Percentiles rank a stretch among this genome's conserved stretches.
Conservation (phyloP, 2,329 filamentous ascomycete genomes). For the Colletotrichum scovillei region DNA sequence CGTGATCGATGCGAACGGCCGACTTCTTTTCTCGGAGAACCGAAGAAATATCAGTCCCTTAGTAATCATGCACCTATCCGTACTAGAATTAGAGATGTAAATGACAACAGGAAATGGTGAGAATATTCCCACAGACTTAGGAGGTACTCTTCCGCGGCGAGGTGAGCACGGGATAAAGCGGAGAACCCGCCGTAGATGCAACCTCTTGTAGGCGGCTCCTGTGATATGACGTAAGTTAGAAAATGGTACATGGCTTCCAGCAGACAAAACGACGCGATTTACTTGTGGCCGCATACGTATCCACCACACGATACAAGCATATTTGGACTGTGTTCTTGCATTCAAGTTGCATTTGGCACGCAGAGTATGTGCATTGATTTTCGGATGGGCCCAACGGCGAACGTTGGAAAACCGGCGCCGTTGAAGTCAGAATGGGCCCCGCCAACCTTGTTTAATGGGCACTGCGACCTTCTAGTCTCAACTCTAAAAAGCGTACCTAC, state of each 20-base stretch:
- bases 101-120: no score
- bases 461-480: background rate
- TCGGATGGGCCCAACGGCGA: background rate
- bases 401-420: background rate
- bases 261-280: background rate
- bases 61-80: no score
- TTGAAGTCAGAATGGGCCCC: background rate
- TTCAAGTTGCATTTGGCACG: background rate
- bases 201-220: background rate
- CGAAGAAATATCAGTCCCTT: background rate
- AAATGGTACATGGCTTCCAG: background rate
- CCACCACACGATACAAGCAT: background rate
- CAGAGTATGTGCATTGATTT: background rate
- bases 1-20: background rate
- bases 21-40: background rate
- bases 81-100: background rate
- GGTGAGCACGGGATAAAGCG: no score
- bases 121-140: no score
- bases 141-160: no score
- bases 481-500: background rate
- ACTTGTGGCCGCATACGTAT: background rate
- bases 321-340: background rate
- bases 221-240: background rate
- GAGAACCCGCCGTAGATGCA: background rate
- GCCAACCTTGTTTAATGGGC: slow-evolving; percentile 14